Conservation (phyloP, 1,284 basidiomycete species). For the Xerocomus minutiporus region DNA sequence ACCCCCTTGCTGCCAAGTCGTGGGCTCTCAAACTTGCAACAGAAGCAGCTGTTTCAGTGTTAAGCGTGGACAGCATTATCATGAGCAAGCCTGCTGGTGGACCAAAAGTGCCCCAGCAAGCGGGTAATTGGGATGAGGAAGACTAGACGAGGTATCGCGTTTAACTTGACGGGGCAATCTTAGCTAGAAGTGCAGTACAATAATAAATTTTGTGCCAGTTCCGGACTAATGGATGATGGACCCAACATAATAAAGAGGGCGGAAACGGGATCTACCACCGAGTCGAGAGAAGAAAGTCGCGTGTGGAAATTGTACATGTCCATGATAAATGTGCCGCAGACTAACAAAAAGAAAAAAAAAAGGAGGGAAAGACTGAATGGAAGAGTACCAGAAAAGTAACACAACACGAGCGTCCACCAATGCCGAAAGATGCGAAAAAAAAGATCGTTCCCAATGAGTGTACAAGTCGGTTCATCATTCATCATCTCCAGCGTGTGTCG, state of each 20-base stretch:
- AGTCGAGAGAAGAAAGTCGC: background rate
- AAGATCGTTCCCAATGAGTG: slow-evolving; percentile 9
- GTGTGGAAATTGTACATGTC: slow-evolving; percentile 24
- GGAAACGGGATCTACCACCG: background rate
- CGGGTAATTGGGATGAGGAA: slow-evolving; percentile 77
- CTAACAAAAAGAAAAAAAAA: background rate
- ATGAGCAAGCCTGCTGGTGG: slow-evolving; percentile 93
- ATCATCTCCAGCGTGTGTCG: slow-evolving; percentile 19
- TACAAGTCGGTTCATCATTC: slow-evolving; percentile 19
- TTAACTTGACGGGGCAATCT: slow-evolving; percentile 6
- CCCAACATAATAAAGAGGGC: slow-evolving; percentile 7
- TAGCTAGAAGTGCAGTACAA: slow-evolving; percentile 25
- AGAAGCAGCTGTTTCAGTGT: slow-evolving; percentile 90
- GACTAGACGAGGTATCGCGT: slow-evolving; percentile 39
- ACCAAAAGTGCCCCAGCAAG: slow-evolving; percentile 78
- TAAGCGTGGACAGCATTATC: slow-evolving; percentile 97
- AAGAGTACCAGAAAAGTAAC: slow-evolving; percentile 1
- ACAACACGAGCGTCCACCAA: slow-evolving; percentile 22
- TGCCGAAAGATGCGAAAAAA: slow-evolving; percentile 14
- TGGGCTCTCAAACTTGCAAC: slow-evolving; percentile 90
- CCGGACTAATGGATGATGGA: slow-evolving; percentile 19
- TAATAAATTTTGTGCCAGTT: slow-evolving; percentile 28
- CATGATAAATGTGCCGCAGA: slow-evolving; percentile 30
- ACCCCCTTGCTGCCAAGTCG: slow-evolving; percentile 82
- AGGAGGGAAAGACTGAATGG: background rate